Evolutionary conservation across 768 basidiomycete species (phyloP), one percentile per base, ranked within the genome.

Genomic region (Symmetrospora coprosmae): DNA sequence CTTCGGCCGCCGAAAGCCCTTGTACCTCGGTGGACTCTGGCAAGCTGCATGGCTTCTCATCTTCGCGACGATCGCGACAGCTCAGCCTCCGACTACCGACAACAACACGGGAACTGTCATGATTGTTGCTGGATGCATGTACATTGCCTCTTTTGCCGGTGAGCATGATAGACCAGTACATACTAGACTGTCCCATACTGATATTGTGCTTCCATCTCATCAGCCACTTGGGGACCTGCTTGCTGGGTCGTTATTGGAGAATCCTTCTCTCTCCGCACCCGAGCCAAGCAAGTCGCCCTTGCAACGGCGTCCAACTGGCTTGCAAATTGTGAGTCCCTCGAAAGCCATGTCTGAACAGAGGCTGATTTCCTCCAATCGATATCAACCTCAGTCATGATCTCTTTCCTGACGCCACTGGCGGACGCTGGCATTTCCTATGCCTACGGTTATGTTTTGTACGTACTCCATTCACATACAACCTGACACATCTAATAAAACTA

Each of bases 251-350:
- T 49, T 7, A 62, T 65, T 56, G 83, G 83, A 37, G 84, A 85
- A 71, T 83, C 82, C 1, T 85, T 84, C 76, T 80, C 82, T 0
- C n/a, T 17, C 7, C 16, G 19, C 7, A 27, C 45, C 19, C 38
- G 83, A 55, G 79, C 83, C 3, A 82, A 83, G 70, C 83, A 84
- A 68, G 82, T 78, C 4, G 79, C 81, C 34, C 71, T 86, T 39
- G 76, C 82, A 1, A 83, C 81, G 4, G 13, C 25, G 16, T 17
- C 27, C 19, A 40, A 41, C 34, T 55, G 17, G 77, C 69, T 78
- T 2, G 83, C 78, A 62, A 66, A 65, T 45, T 66, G 63, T 60
- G 5, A 27, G 31, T 16, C 19, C 17, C 19, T 30, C 31, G 48
- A 30, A 21, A 31, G 31, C 23, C 17, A 13, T 25, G 16, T 19